Base-by-base conservation (phyloP, 139 green algal species). In the Picochlorum sp. region DNA sequence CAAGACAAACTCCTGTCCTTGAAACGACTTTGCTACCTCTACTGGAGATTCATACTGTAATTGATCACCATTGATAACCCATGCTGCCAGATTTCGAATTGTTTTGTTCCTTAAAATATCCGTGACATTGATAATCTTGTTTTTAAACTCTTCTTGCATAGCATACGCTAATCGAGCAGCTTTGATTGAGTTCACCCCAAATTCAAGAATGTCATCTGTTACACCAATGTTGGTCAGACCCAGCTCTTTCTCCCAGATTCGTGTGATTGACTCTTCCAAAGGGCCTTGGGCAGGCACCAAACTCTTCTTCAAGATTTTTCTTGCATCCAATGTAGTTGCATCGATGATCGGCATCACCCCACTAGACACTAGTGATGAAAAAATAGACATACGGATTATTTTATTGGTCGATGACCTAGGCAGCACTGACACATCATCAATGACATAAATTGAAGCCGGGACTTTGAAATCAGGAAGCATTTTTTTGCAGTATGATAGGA, bases 221-320 rank as follows among this genome's bases (percentile, higher is more conserved):
- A 58, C 50, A 44, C 50, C 50, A 44, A 58, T 58, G n/a, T 58
- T 58, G 16, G n/a, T 21, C 16, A 58, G 16, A 58, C 50, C 50
- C 16, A 58, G 50, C 2, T 30, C 50, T 9, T 58, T 58, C 21
- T 58, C 16, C 50, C 50, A 58, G 50, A 58, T 58, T 58, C n/a
- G 50, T 24, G n/a, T 24, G 16, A 24, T 58, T 58, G 50, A 21
- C n/a, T 58, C 50, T 58, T 58, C 50, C 50, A 58, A 18, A 10
- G 50, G 9, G 13, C 16, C 16, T 58, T 58, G 16, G n/a, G 50
- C 15, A 58, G 50, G 50, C 16, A 58, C 50, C 2, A 58, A 58
- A 58, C 21, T 21, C 9, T 30, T 30, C 16, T 21, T 30, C 50
- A 24, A 58, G 14, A 58, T 58, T 30, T 30, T 58, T 30, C 50